phyloP scores from a whole-genome alignment of 192 early-diverging fungal species.

The Bifiguratus adelaidae region DNA sequence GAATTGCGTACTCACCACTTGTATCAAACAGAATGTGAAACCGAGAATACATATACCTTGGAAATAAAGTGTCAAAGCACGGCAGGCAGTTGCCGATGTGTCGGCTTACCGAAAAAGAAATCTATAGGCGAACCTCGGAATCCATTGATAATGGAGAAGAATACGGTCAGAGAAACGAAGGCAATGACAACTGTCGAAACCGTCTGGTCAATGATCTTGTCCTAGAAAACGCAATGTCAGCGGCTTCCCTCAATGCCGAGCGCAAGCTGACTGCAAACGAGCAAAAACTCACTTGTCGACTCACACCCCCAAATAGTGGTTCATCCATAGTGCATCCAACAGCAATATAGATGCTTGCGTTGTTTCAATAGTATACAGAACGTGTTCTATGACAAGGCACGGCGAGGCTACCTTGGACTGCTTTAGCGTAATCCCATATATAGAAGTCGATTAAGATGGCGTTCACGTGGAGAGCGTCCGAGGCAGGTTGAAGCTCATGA shows the following conservation, averaged over 20 bases:
- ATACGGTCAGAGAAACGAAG: constrained; percentile 5
- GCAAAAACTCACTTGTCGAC: constrained; percentile 29
- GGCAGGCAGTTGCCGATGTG: not conserved
- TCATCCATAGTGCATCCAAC: constrained; percentile 19
- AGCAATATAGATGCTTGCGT: not conserved
- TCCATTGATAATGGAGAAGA: constrained; percentile 5
- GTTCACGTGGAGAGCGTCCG: constrained; percentile 34
- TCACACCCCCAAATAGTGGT: constrained; percentile 35
- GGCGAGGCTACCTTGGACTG: constrained; percentile 38
- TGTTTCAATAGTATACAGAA: constrained; percentile 42
- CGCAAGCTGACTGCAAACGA: constrained; percentile 1
- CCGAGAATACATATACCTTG: constrained; percentile 5
- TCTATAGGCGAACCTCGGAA: constrained; percentile 13
- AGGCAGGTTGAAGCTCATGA: constrained; percentile 8
- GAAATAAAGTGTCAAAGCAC: not conserved
- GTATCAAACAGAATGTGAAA: constrained; percentile 25
- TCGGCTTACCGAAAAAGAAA: constrained; percentile 12
- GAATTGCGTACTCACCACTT: constrained; percentile 11
- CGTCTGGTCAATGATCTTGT: constrained; percentile 23
- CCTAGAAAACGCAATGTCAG: not conserved
- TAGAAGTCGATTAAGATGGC: constrained; percentile 82
- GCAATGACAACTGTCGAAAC: constrained; percentile 16
- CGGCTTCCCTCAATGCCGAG: not conserved
- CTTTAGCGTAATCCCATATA: constrained; percentile 79
- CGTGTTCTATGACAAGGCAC: constrained; percentile 58